A percentile compares a stretch with the other conserved stretches of the same genome.
These are phyloP conservation scores for Nemania abortiva DNA, from an alignment of 2,329 filamentous ascomycete genomes.

Conservation along the genomic window DNA sequence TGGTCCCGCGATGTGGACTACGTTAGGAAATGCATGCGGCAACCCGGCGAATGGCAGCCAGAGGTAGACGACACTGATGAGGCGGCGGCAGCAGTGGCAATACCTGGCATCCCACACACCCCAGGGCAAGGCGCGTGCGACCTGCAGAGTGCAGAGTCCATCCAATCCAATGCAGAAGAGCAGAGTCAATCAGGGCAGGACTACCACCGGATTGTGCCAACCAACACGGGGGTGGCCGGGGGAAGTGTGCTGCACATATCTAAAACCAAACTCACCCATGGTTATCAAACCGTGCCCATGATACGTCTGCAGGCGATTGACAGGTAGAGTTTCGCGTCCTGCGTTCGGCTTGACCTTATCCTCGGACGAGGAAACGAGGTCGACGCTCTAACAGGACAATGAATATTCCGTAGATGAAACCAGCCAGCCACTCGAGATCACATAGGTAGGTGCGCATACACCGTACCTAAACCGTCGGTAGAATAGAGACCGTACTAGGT, in stretches of 20 bases:
- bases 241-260: not conserved
- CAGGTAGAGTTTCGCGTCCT: slow-evolving; percentile 11
- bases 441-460: not conserved
- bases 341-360: not conserved
- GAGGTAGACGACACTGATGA: not conserved
- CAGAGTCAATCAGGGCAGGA: slow-evolving; percentile 2
- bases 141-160: not conserved
- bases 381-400: slow-evolving; percentile 3
- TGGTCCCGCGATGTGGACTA: not conserved
- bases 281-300: slow-evolving; percentile 48
- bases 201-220: slow-evolving; percentile 1
- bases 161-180: slow-evolving; percentile 1
- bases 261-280: slow-evolving; percentile 49
- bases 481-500: not conserved
- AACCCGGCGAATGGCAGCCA: not conserved
- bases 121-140: not conserved
- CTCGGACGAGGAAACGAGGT: slow-evolving; percentile 4
- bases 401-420: slow-evolving; percentile 11
- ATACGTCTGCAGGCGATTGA: slow-evolving; percentile 34
- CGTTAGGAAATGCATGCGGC: not conserved
- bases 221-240: not conserved
- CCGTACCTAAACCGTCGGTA: not conserved
- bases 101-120: slow-evolving; percentile 1
- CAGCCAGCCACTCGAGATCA: slow-evolving; percentile 8
- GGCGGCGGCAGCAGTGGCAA: slow-evolving; percentile 4